Evolutionary conservation across 2,329 filamentous ascomycete species (phyloP).

Genomic region (Corynespora cassiicola): DNA sequence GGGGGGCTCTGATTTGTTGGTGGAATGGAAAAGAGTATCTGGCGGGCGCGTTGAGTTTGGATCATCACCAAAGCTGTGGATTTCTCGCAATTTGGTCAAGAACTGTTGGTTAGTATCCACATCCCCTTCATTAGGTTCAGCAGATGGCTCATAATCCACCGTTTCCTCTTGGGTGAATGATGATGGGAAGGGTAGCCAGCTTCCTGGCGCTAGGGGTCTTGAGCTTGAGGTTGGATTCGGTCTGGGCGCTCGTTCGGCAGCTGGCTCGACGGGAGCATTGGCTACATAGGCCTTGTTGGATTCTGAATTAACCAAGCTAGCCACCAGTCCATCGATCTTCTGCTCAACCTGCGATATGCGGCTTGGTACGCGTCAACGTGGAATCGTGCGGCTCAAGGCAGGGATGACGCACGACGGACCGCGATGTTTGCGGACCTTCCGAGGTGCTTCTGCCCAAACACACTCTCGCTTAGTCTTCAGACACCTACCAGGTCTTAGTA

Average conservation of each 20-base stretch:
- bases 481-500: conserved; percentile 24
- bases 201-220: conserved; percentile 25
- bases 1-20: conserved; percentile 22
- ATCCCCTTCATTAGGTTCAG: conserved; percentile 13
- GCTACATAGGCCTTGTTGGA: conserved; percentile 1
- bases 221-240: too few species aligned
- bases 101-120: conserved; percentile 22
- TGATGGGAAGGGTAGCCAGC: conserved; percentile 32
- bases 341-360: conserved; percentile 44
- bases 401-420: conserved; percentile 41
- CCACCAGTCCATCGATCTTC: conserved; percentile 43
- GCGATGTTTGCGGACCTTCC: conserved; percentile 30
- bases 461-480: conserved; percentile 32
- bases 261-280: too few species aligned
- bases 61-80: conserved; percentile 30
- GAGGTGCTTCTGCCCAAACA: conserved; percentile 37
- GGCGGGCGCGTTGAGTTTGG: conserved; percentile 16
- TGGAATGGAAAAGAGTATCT: conserved; percentile 20
- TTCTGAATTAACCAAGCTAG: conserved; percentile 29
- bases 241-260: too few species aligned
- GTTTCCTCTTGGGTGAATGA: conserved; percentile 24
- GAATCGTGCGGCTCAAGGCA: not conserved
- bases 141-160: not conserved
- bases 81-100: conserved; percentile 29
- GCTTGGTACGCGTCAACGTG: conserved; percentile 15